These are phyloP conservation scores for Didymella exigua DNA, from an alignment of 2,329 filamentous ascomycete species.

Conservation along the genomic window DNA sequence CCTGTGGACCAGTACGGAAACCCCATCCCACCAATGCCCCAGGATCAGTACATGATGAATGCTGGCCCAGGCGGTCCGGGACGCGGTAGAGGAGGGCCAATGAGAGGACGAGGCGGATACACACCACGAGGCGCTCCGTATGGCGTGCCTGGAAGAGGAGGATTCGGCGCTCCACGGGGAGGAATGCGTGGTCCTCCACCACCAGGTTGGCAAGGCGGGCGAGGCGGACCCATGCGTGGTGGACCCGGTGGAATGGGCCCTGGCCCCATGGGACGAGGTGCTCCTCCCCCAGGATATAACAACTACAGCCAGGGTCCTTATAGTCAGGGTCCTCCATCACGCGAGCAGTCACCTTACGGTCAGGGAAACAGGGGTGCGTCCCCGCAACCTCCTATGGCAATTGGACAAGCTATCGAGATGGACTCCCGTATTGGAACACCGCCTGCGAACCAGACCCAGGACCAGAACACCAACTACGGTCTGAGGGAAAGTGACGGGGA, in stretches of 20 bases:
- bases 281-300: conserved; percentile 52
- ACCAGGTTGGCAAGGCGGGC: conserved; percentile 49
- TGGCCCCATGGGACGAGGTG: conserved; percentile 49
- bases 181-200: conserved; percentile 50
- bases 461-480: conserved; percentile 43
- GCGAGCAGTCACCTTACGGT: conserved; percentile 46
- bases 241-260: conserved; percentile 40
- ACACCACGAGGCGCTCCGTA: conserved; percentile 45
- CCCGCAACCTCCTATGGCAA: conserved; percentile 45
- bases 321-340: conserved; percentile 37
- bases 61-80: conserved; percentile 45
- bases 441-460: conserved; percentile 20
- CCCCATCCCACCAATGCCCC: conserved; percentile 53
- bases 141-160: conserved; percentile 44
- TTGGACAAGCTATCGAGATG: conserved; percentile 79
- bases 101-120: conserved; percentile 48
- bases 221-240: conserved; percentile 40
- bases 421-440: conserved; percentile 60
- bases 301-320: conserved; percentile 41
- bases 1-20: conserved; percentile 71
- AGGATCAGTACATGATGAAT: conserved; percentile 53
- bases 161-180: conserved; percentile 45
- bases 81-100: conserved; percentile 50
- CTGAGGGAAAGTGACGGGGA: conserved; percentile 70
- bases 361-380: conserved; percentile 62